A percentile compares a stretch with the other conserved stretches of the same genome.
Conservation (phyloP, 169 alveolate genomes). For the Eimeria sp. region DNA sequence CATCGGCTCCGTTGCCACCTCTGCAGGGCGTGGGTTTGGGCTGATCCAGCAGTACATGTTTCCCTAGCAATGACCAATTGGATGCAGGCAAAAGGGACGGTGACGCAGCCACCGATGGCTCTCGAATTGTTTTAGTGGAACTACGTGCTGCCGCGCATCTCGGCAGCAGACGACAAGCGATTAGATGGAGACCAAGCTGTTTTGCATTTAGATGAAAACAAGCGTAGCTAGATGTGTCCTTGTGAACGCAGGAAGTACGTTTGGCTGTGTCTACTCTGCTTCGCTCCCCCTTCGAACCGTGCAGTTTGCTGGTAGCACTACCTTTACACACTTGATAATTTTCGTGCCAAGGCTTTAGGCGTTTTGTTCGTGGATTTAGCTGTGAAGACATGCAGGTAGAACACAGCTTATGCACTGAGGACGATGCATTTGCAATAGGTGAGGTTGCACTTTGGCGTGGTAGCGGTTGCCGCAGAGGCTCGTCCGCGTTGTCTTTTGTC, state of each 20-base stretch:
- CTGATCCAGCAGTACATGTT: background rate
- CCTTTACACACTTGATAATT: background rate
- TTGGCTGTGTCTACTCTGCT: background rate
- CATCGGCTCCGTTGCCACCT: no score
- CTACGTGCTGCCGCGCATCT: background rate
- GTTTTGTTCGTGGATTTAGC: no score
- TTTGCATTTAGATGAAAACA: no score
- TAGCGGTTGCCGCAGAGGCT: background rate
- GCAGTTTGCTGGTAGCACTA: background rate
- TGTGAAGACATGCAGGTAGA: background rate
- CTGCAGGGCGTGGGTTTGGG: background rate
- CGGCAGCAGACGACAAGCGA: background rate
- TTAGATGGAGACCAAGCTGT: background rate
- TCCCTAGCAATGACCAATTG: background rate
- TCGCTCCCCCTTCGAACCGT: background rate
- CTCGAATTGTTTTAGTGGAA: no score
- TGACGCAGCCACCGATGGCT: no score
- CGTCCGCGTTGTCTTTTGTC: background rate
- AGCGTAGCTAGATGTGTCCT: background rate
- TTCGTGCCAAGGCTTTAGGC: background rate
- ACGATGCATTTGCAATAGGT: background rate
- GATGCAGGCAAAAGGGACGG: no score
- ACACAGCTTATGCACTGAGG: background rate
- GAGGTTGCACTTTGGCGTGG: background rate
- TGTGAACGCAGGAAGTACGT: background rate